Evolutionary conservation across 108 stramenopile species (phyloP), one percentile per base, ranked within the genome.

Genomic region (Cyclostephanos tholiformis): DNA sequence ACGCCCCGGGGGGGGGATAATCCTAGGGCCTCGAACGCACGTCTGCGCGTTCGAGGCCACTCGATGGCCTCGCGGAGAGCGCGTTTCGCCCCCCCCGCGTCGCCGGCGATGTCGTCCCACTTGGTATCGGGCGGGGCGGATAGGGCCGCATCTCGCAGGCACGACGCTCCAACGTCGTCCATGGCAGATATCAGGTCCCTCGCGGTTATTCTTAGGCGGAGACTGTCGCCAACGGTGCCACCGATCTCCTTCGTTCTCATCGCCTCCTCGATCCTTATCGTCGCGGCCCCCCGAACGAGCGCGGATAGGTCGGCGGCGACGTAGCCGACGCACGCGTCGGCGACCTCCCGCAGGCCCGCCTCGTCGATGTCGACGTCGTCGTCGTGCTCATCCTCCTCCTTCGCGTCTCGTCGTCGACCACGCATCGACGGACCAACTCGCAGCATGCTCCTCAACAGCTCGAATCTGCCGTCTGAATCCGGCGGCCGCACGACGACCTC

Each of bases 41-140:
- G 43, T 52, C 80, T 68, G 29, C 71, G 80, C 25, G 74, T 83
- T 0, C 88, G 85, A 1, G 95, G 95, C 92, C 95, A 93, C 65
- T 93, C 95, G 48, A 95, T 87, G 0, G 91, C 90, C 77, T 84
- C 83, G 9, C 84, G 87, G n/a, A 92, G 67, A n/a, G 88, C 88
- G 2, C 66, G 69, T 61, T 95, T 93, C 30, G 95, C 95, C 36
- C 91, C 91, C 25, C 92, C 92, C 38, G 85, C 88, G 65, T 92
- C 88, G 14, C 94, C 91, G 26, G 85, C 89, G 59, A 95, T 87
- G 71, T 90, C 90, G n/a, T 87, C 84, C 92, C 92, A 95, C 10
- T 74, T 85, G 4, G 84, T 88, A 23, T 71, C 86, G 13, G 91
- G 90, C 43, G 91, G 90, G 30, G 87, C 83, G 14, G 82, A 74